Evolutionary conservation across 306 rosid genomes (phyloP), one percentile per base, ranked within the genome.

Genomic region (Ceratonia siliqua): DNA sequence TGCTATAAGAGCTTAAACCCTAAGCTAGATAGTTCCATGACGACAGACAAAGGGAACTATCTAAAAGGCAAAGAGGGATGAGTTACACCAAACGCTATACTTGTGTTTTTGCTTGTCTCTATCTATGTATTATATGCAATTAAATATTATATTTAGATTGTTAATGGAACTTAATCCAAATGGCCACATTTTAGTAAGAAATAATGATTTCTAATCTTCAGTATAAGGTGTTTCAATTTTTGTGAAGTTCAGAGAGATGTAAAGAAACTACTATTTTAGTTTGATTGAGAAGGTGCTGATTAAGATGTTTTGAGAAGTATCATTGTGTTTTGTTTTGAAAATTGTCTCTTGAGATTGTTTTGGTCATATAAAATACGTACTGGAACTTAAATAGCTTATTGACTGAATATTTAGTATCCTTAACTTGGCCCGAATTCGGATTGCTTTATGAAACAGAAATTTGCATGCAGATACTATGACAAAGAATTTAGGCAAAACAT

Each of bases 381-480:
- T 15, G 18, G 41, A 76, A 41, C 36, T 14, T 62, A 12, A 33
- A 43, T 11, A 21, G 24, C 15, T 45, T 28, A 20, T 45, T 42
- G 42, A 41, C 43, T 33, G 38, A 70, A 45, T 72, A 22, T 63
- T 55, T 73, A 62, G 20, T 20, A 28, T 54, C 61, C 15, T 72
- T 36, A 30, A 35, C 38, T 76, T 61, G 41, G 62, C 30, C 30
- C 64, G 77, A 66, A 77, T 38, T 77, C 57, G 49, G 68, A 45
- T 43, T 79, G 32, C 35, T 70, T 67, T 48, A 53, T 70, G 73
- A 48, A 76, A 38, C 28, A 52, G 32, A 43, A 56, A 41, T 79
- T 83, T 80, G 30, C 58, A 62, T 85, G 85, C 96, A 94, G 98
- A 90, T 75, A 67, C 46, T 22, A 72, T 84, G 82, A 86, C 85